phyloP scores from a whole-genome alignment of 768 basidiomycete genomes.

The Psilocybe cyanescens region DNA sequence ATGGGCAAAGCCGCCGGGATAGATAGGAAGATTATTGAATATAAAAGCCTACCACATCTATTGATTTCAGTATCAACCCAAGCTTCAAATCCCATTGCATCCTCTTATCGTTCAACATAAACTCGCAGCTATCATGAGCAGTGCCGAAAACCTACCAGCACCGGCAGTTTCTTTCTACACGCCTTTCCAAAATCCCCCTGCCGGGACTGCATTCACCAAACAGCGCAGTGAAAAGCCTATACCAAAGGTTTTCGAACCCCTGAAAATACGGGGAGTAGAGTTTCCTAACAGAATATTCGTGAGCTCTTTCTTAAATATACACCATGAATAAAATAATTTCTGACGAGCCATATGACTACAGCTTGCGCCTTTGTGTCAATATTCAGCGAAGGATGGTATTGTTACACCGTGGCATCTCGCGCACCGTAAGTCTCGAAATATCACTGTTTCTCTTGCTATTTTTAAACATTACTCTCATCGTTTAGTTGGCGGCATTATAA shows the following conservation, averaged over 20 bases:
- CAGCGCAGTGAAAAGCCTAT: conserved; percentile 43
- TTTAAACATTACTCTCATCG: neutral
- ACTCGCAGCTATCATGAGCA: neutral
- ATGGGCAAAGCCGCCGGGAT: no score
- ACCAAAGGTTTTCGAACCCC: conserved; percentile 47
- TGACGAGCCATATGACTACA: conserved; percentile 15
- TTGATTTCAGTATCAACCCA: no score
- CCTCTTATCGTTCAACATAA: neutral
- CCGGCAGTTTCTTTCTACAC: conserved; percentile 48
- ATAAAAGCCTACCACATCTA: no score
- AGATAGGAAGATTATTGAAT: no score
- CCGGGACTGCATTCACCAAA: conserved; percentile 45
- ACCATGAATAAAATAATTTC: neutral
- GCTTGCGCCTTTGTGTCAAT: conserved; percentile 65
- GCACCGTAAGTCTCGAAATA: conserved; percentile 47
- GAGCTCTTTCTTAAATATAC: conserved; percentile 18
- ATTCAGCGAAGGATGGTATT: conserved; percentile 57
- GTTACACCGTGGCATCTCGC: conserved; percentile 61
- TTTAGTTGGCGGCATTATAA: conserved; percentile 51
- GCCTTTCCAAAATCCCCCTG: conserved; percentile 45
- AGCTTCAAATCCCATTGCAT: neutral
- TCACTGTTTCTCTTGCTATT: conserved; percentile 19
- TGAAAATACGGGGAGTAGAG: conserved; percentile 54
- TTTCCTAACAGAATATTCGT: conserved; percentile 60
- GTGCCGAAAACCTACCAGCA: conserved; percentile 42